These are phyloP conservation scores for Sphaerulina musiva DNA, from an alignment of 2,329 filamentous ascomycete genomes.

Conservation along the genomic window DNA sequence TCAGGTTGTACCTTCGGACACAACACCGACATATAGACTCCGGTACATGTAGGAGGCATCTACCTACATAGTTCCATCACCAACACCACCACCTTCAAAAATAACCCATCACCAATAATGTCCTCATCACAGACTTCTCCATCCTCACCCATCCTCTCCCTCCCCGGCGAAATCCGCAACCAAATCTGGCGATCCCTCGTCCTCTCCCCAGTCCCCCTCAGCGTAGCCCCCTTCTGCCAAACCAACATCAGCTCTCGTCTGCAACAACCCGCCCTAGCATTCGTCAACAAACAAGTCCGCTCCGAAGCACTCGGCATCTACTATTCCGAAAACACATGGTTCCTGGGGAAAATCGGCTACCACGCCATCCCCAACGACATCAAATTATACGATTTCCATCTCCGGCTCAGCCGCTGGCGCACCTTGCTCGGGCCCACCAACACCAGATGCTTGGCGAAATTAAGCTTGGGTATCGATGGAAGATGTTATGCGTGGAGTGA, in stretches of 20 bases:
- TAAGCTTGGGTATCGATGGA: constrained; percentile 19
- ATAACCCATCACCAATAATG: no score
- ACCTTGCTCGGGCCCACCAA: constrained; percentile 11
- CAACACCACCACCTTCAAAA: no score
- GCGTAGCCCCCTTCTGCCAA: constrained; percentile 17
- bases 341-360: constrained; percentile 20
- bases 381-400: constrained; percentile 17
- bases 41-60: no score
- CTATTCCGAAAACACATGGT: constrained; percentile 21
- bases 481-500: constrained; percentile 19
- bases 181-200: constrained; percentile 16
- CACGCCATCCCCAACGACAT: constrained; percentile 11
- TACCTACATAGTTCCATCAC: no score
- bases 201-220: constrained; percentile 2
- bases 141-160: constrained; percentile 1
- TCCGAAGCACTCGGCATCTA: constrained; percentile 20
- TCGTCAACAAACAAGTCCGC: constrained; percentile 16
- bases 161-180: constrained; percentile 19
- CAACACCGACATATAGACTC: no score
- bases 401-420: constrained; percentile 13
- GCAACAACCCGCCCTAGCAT: constrained; percentile 16
- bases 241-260: constrained; percentile 7
- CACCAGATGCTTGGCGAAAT: constrained; percentile 6
- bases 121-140: background rate
- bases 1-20: no score